Evolutionary conservation across 2,329 filamentous ascomycete species (phyloP), one percentile per base, ranked within the genome.

Genomic region (Pestalotiopsis sp.): DNA sequence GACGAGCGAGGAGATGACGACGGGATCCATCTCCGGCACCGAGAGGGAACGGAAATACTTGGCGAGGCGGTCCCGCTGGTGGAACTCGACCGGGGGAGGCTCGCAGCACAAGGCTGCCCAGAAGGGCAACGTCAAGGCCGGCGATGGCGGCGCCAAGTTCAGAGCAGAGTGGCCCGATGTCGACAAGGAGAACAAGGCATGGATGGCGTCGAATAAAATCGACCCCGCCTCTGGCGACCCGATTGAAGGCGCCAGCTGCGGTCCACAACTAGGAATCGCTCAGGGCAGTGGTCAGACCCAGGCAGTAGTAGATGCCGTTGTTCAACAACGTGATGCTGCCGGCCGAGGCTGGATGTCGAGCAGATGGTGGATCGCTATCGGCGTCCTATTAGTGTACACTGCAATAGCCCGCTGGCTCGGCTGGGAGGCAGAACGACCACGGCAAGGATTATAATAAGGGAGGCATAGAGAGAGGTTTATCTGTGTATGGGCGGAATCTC

Each of bases 1-100:
- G 96, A 98, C 95, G 2, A 94, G 93, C 72, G 95, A 99, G 78
- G 96, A 99, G 83, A 98, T 98, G 92, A 99, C 96, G 0, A 98
- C 96, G 0, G 96, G 96, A 2, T 95, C 92, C 38, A 89, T 99
- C 38, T 91, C 91, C 5, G 93, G 91, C 20, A 92, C 89, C 0
- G 88, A 93, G 64, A 84, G 88, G 3, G 95, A 98, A 84, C 89
- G 95, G 70, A 92, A 90, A 79, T 88, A 91, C 75, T 89, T 94
- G 64, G 94, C 96, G 0, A 86, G 87, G 27, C 88, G 93, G 71
- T 93, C 93, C 17, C 86, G 93, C 67, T 99, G 96, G 96, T 98
- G 95, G 95, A 99, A 99, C 82, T 93, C 91, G 41, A 98, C 95
- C 0, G 95, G 95, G 55, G 94, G 94, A 65, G 95, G 95, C 7